These are phyloP conservation scores for Rhododendron williamsianum DNA, from an alignment of 148 eudicot species.

Conservation along the genomic window DNA sequence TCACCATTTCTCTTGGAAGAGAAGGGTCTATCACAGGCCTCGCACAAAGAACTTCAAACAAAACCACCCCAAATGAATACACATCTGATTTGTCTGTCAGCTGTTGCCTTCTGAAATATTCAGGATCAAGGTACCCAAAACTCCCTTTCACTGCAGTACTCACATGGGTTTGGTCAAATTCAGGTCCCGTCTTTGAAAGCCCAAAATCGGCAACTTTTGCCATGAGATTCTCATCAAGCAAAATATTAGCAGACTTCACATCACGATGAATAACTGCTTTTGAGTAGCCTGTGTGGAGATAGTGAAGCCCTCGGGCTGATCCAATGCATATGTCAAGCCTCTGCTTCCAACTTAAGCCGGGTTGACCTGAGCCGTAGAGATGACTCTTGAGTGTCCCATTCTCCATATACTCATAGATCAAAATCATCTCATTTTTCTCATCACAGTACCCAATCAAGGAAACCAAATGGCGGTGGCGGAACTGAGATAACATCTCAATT, in stretches of 20 bases:
- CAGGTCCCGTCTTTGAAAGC: slow-evolving; percentile 86
- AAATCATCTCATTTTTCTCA: slow-evolving; percentile 83
- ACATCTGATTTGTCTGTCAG: slow-evolving; percentile 93
- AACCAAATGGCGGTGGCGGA: slow-evolving; percentile 87
- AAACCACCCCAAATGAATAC: slow-evolving; percentile 87
- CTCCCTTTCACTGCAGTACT: slow-evolving; percentile 97
- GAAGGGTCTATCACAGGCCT: slow-evolving; percentile 92
- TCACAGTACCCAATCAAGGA: slow-evolving; percentile 90
- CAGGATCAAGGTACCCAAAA: slow-evolving; percentile 92
- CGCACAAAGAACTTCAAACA: slow-evolving; percentile 85
- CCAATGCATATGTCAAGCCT: slow-evolving; percentile 95
- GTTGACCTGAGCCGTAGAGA: slow-evolving; percentile 66
- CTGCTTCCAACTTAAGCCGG: slow-evolving; percentile 77
- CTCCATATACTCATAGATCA: slow-evolving; percentile 95
- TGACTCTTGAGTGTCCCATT: slow-evolving; percentile 85
- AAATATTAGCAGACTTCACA: slow-evolving; percentile 91
- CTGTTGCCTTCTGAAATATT: slow-evolving; percentile 86
- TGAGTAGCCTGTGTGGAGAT: slow-evolving; percentile 87
- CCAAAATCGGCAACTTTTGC: slow-evolving; percentile 97
- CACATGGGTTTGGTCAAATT: slow-evolving; percentile 88
- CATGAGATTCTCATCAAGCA: slow-evolving; percentile 74
- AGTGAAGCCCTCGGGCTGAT: slow-evolving; percentile 88
- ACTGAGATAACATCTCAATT: slow-evolving; percentile 84
- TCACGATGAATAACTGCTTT: slow-evolving; percentile 91
- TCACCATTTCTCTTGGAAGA: slow-evolving; percentile 81